Evolutionary conservation across 495 filamentous ascomycete species (phyloP).

Genomic region (Talaromyces trachyspermus): DNA sequence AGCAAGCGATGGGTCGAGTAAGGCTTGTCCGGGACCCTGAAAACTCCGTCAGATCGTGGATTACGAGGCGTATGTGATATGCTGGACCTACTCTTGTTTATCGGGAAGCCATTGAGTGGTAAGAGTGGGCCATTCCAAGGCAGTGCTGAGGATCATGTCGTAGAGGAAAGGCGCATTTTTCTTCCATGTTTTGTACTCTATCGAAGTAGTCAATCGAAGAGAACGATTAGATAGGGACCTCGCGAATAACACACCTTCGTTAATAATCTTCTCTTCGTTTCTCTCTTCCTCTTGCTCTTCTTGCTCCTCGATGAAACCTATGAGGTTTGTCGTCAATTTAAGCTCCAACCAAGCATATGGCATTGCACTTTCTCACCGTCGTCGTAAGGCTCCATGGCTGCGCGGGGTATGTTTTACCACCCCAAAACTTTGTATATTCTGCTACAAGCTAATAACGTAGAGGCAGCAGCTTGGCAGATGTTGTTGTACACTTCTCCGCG

Average conservation of each 20-base stretch:
- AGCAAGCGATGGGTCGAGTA: conserved; percentile 85
- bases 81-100: conserved; percentile 61
- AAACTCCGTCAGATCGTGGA: neutral
- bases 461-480: too few species aligned
- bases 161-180: conserved; percentile 99
- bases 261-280: conserved; percentile 78
- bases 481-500: too few species aligned
- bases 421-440: neutral
- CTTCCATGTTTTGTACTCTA: conserved; percentile 99
- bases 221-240: neutral
- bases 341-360: conserved; percentile 13
- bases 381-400: conserved; percentile 36
- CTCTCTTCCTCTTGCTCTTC: conserved; percentile 64
- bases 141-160: conserved; percentile 89
- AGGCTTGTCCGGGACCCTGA: conserved; percentile 69
- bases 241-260: conserved; percentile 60
- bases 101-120: conserved; percentile 98
- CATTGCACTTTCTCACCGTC: conserved; percentile 19
- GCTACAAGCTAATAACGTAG: too few species aligned
- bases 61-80: neutral
- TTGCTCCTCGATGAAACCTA: conserved; percentile 36
- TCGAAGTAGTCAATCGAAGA: conserved; percentile 10
- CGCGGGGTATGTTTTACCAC: neutral
- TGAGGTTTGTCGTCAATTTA: neutral
- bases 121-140: conserved; percentile 95